Evolutionary conservation across 2,329 filamentous ascomycete genomes (phyloP), one percentile per base, ranked within the genome.

Genomic region (Sarocladium oryzae): DNA sequence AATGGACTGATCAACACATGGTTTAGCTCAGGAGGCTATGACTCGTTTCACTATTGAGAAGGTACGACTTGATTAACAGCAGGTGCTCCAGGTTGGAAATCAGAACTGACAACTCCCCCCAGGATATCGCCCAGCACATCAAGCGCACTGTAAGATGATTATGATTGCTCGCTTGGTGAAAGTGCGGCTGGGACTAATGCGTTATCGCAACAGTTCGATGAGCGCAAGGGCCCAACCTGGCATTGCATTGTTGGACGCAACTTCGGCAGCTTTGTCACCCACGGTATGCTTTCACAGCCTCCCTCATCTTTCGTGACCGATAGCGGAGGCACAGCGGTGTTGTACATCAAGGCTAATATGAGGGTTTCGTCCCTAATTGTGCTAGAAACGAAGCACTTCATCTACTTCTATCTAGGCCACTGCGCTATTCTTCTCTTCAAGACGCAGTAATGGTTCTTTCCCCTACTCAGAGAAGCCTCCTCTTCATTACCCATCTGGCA

Each of bases 351-450:
- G n/a, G n/a, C n/a, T n/a, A n/a, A n/a, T n/a, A n/a, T n/a, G n/a
- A n/a, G n/a, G n/a, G n/a, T n/a, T n/a, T n/a, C n/a, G n/a, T n/a
- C n/a, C n/a, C n/a, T n/a, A n/a, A n/a, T n/a, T n/a, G n/a, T n/a
- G n/a, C n/a, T n/a, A 96, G 93, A 97, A 72, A 97, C 93, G 24
- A 97, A 97, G 76, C 93, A 99, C 73, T 99, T 99, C 77, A 96
- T 99, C 69, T 99, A 99, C 77, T 99, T 99, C 77, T 99, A 99
- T 76, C 86, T 99, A 54, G 93, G 93, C 51, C 93, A 97, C 78
- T 96, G 90, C 70, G 93, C 93, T 54, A 97, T 99, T 66, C 81
- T 99, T 52, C 84, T 99, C 50, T 99, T 97, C 84, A 99, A 99
- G 81, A 99, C 93, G 36, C 92, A 96, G 82, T 97, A 84, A 66